phyloP scores from a whole-genome alignment of 2,329 filamentous ascomycete species.

The Aureobasidium melanogenum region DNA sequence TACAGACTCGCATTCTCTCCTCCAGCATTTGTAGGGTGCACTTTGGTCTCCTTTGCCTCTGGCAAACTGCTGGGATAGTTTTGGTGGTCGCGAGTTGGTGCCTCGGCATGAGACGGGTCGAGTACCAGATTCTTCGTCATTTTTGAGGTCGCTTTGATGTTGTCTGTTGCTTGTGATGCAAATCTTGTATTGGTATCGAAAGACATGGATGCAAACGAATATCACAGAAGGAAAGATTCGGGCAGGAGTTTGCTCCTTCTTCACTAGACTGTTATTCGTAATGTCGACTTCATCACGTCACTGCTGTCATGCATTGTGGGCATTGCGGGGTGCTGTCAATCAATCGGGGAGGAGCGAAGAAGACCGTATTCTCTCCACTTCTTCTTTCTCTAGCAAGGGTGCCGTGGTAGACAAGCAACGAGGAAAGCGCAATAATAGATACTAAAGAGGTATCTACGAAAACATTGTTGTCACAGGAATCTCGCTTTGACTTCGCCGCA shows the following conservation, averaged over 20 bases:
- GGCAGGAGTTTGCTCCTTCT: not conserved
- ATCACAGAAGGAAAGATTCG: no score
- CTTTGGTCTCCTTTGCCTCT: conserved; percentile 35
- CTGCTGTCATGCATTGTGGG: not conserved
- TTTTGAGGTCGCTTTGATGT: not conserved
- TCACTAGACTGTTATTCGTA: not conserved
- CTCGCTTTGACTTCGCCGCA: not conserved
- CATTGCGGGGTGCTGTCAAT: not conserved
- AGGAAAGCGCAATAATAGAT: not conserved
- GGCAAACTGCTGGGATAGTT: conserved; percentile 27
- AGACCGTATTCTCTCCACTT: not conserved
- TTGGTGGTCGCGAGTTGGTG: conserved; percentile 32
- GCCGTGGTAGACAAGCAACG: not conserved
- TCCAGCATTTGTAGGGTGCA: conserved; percentile 32
- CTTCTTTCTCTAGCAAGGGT: not conserved
- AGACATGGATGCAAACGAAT: not conserved
- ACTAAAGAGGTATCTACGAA: not conserved
- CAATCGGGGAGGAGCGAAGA: not conserved
- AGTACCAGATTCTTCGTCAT: conserved; percentile 33
- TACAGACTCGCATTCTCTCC: conserved; percentile 38
- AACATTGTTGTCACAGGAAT: no score
- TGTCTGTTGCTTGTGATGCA: not conserved
- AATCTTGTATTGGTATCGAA: not conserved
- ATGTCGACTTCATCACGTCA: conserved; percentile 8
- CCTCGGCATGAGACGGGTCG: conserved; percentile 27